Conservation (phyloP, 1,139 yeast species). For the Saccharomyces hybrid region DNA sequence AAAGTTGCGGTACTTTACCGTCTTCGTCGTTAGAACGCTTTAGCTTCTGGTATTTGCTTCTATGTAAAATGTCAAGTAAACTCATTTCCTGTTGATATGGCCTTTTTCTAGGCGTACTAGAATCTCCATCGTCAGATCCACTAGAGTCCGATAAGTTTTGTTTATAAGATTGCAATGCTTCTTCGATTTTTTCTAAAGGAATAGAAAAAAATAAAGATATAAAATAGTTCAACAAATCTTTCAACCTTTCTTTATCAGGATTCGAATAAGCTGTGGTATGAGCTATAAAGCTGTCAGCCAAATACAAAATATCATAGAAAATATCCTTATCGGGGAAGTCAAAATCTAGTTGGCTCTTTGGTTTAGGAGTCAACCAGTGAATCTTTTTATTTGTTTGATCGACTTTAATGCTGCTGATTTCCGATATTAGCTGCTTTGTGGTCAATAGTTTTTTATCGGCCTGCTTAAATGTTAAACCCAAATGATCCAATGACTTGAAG, state of each 20-base stretch:
- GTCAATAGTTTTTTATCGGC: slow-evolving; percentile 90
- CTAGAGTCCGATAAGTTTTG: slow-evolving; percentile 20
- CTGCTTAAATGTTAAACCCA: slow-evolving; percentile 92
- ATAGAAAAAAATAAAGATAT: slow-evolving; percentile 26
- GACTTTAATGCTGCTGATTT: slow-evolving; percentile 82
- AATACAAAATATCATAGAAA: slow-evolving; percentile 61
- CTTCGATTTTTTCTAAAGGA: slow-evolving; percentile 29
- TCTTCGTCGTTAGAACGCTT: slow-evolving; percentile 34
- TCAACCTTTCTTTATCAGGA: slow-evolving; percentile 72
- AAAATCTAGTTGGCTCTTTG: slow-evolving; percentile 72
- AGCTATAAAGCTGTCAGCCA: slow-evolving; percentile 63
- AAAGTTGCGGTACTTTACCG: slow-evolving; percentile 5
- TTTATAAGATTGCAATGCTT: slow-evolving; percentile 29
- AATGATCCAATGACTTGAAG: slow-evolving; percentile 86
- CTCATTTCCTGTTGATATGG: slow-evolving; percentile 54
- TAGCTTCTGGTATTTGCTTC: slow-evolving; percentile 43
- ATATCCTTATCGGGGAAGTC: slow-evolving; percentile 61
- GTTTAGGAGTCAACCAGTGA: slow-evolving; percentile 80
- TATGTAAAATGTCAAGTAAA: slow-evolving; percentile 64
- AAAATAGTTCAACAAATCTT: slow-evolving; percentile 64
- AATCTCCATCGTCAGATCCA: slow-evolving; percentile 15
- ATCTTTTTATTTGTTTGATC: slow-evolving; percentile 73
- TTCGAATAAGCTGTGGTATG: slow-evolving; percentile 68
- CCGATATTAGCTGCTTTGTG: slow-evolving; percentile 82
- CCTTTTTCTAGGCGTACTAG: slow-evolving; percentile 36